Evolutionary conservation across 352 stramenopile species (phyloP), one percentile per base, ranked within the genome.

Genomic region (Pythium graminicola): DNA sequence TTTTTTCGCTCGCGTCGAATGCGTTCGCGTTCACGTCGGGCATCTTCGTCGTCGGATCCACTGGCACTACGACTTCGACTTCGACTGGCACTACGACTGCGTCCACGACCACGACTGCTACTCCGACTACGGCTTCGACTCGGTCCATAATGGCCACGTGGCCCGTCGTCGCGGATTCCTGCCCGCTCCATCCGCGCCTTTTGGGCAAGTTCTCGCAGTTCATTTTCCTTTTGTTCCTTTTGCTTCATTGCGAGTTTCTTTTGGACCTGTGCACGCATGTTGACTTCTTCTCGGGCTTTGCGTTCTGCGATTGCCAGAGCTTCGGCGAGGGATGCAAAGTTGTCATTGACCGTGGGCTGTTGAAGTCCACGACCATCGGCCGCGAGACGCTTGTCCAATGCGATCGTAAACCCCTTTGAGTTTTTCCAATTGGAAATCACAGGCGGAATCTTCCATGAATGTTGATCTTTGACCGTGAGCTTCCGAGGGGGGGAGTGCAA

Each of bases 391-490:
- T 99, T 99, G 73, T 99, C 97, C 32, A 99, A 72, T 22, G 97
- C 95, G 69, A 99, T 99, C 6, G 96, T 99, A 67, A 99, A 99
- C 0, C 97, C 97, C 42, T 95, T 93, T 0, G 90, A 89, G 79
- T 99, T 99, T 67, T 99, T 99, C 97, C 96, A 99, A 70, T 99
- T 99, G 27, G 94, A 99, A 57, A 99, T 98, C 64, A 95, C 98
- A 11, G 97, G 95, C 17, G 97, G 97, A 57, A 99, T 97, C 78
- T 99, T 99, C 97, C 97, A 99, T 57, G 88, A 89, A 68, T 97
- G 83, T 68, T 98, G 88, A 60, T 98, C 93, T 24, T 90, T 64
- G 16, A 97, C 86, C 14, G 89, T 97, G 19, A 97, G 62, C 64
- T 97, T 96, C 63, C 72, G 93, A 54, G 67, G 92, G 61, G 85